Percentiles rank a stretch among this genome's conserved stretches.
Evolutionary conservation across 192 early-diverging fungal species (phyloP).

Genomic region (Linnemannia zychae): DNA sequence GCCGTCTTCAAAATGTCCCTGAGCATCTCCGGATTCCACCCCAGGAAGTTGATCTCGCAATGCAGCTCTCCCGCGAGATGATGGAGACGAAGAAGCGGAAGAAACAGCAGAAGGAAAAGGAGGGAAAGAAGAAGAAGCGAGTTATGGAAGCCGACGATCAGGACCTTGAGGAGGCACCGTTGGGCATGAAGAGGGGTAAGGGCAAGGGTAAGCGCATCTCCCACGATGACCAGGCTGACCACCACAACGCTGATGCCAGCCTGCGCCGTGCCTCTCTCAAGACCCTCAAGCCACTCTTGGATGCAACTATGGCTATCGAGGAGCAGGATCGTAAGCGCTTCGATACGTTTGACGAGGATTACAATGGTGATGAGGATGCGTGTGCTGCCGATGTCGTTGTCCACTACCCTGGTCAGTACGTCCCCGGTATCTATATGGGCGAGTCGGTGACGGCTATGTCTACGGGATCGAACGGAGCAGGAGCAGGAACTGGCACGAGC

Average conservation of each 20-base stretch:
- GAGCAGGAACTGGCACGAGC: neutral
- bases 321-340: neutral
- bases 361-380: neutral
- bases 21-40: conserved; percentile 29
- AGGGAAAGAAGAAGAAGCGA: neutral
- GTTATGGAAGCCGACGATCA: conserved; percentile 6
- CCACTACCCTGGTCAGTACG: neutral
- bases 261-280: conserved; percentile 19
- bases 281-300: conserved; percentile 23
- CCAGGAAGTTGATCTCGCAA: conserved; percentile 33
- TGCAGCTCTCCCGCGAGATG: conserved; percentile 46
- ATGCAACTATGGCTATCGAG: conserved; percentile 19
- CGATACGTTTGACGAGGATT: conserved; percentile 6
- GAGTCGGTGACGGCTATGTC: neutral
- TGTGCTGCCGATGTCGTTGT: neutral
- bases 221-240: neutral
- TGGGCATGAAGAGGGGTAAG: neutral
- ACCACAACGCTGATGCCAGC: neutral
- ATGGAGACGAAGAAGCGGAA: conserved; percentile 19
- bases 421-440: neutral
- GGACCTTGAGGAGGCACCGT: conserved; percentile 17
- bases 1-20: conserved; percentile 13
- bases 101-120: conserved; percentile 14
- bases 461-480: neutral
- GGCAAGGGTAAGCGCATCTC: neutral